Base-by-base conservation (phyloP, 2,329 filamentous ascomycete genomes). In the Diaporthe citriasiana region DNA sequence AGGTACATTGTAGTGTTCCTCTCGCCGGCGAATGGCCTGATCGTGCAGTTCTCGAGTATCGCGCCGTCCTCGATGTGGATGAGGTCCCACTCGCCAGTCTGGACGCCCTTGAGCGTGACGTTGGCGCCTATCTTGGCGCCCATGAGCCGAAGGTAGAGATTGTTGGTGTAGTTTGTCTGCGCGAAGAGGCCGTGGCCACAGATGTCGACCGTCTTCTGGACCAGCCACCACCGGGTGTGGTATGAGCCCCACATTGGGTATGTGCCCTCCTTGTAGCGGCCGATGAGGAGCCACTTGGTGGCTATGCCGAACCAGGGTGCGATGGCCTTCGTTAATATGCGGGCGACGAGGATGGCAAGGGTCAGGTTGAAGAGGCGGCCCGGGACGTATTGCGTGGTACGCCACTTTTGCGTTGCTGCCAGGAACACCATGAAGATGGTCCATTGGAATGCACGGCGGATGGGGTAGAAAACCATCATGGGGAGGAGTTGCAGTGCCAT, bases 181-280 rank as follows among this genome's bases (percentile, higher is more conserved):
- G 78, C 79, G 75, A 88, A 89, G 42, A 86, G 73, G 1, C 88
- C 88, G 73, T 82, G 84, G 22, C 88, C 89, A 72, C 83, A 84
- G 17, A 89, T 80, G 47, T 84, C 82, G 4, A 88, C 81, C 27
- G 85, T 85, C 80, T 90, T 90, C 78, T 90, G 85, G 1, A 86
- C 85, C 71, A 90, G 76, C 89, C 89, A 91, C 89, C 89, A 91
- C 12, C 87, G 83, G 0, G 87, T 90, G 78, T 90, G 89, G 77
- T 90, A 90, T 1, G 78, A 75, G 1, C 88, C 88, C 89, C 89
- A 91, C 89, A 91, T 91, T 2, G 89, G 88, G 76, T 88, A 90
- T 3, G 89, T 78, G 0, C 89, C 89, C 77, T 88, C 84, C 47
- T 81, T 82, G 78, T 89, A 87, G 1, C 84, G 84, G 15, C 89